These are phyloP conservation scores for Vaccinium vitisidaea DNA, from an alignment of 148 eudicot genomes.

Conservation along the genomic window DNA sequence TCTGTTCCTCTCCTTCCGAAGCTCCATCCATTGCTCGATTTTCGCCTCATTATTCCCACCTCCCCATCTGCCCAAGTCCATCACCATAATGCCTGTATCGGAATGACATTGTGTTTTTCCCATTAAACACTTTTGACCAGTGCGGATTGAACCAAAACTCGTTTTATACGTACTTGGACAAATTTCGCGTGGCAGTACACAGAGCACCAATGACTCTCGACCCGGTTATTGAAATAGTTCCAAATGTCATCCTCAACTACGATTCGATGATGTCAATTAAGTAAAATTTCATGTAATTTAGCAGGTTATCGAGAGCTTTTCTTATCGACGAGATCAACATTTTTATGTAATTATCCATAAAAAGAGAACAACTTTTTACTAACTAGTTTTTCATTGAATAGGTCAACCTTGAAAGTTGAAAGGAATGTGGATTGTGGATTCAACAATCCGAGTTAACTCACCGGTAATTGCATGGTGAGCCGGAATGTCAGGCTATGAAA, in stretches of 20 bases:
- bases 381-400: conserved; percentile 19
- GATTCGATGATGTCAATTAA: conserved; percentile 28
- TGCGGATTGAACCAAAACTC: conserved; percentile 31
- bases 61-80: conserved; percentile 35
- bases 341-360: too few species aligned
- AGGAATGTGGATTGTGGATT: too few species aligned
- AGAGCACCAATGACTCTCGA: conserved; percentile 37
- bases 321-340: conserved; percentile 32
- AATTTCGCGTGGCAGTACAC: conserved; percentile 39
- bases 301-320: conserved; percentile 42
- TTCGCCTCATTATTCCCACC: conserved; percentile 23
- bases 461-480: conserved; percentile 1
- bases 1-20: conserved; percentile 36
- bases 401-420: conserved; percentile 40
- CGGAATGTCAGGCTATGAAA: conserved; percentile 24
- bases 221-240: conserved; percentile 23
- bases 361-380: conserved; percentile 12
- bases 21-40: conserved; percentile 46
- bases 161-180: conserved; percentile 25
- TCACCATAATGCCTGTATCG: conserved; percentile 54
- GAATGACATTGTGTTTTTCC: conserved; percentile 37
- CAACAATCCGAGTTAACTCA: conserved; percentile 14
- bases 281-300: conserved; percentile 43
- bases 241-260: conserved; percentile 38
- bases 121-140: conserved; percentile 23